Conservation (phyloP, 2,329 filamentous ascomycete genomes). For the Metarhizium brunneum region DNA sequence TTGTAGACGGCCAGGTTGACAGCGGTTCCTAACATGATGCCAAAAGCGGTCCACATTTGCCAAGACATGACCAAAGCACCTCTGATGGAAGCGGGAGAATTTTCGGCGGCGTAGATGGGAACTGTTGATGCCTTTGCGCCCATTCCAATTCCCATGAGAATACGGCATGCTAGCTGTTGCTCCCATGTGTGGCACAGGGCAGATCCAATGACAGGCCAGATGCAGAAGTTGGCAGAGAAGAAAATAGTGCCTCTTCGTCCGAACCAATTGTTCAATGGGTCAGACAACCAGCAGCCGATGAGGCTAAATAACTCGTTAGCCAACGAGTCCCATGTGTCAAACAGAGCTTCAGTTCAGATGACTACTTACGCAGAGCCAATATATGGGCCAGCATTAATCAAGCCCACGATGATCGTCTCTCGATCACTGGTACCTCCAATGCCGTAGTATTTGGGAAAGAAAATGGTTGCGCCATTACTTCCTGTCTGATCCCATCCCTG, state of each 20-base stretch:
- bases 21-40: constrained; percentile 34
- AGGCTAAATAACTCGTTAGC: constrained; percentile 18
- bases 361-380: constrained; percentile 31
- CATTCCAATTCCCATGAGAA: constrained; percentile 61
- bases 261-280: constrained; percentile 43
- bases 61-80: constrained; percentile 77
- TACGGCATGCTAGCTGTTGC: constrained; percentile 56
- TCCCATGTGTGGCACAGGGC: constrained; percentile 58
- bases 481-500: constrained; percentile 60
- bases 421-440: constrained; percentile 21
- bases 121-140: constrained; percentile 56
- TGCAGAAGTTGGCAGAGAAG: constrained; percentile 62
- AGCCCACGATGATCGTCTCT: constrained; percentile 45
- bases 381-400: constrained; percentile 52
- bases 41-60: constrained; percentile 57
- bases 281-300: constrained; percentile 54
- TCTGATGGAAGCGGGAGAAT: constrained; percentile 56
- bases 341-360: constrained; percentile 8
- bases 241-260: constrained; percentile 50
- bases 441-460: constrained; percentile 40
- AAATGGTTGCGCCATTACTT: constrained; percentile 52
- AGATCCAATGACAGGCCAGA: constrained; percentile 53
- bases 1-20: constrained; percentile 23
- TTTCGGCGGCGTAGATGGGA: constrained; percentile 69
- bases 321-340: neutral